Evolutionary conservation across 169 alveolate species (phyloP), one percentile per base, ranked within the genome.

Genomic region (Babesia ovata): DNA sequence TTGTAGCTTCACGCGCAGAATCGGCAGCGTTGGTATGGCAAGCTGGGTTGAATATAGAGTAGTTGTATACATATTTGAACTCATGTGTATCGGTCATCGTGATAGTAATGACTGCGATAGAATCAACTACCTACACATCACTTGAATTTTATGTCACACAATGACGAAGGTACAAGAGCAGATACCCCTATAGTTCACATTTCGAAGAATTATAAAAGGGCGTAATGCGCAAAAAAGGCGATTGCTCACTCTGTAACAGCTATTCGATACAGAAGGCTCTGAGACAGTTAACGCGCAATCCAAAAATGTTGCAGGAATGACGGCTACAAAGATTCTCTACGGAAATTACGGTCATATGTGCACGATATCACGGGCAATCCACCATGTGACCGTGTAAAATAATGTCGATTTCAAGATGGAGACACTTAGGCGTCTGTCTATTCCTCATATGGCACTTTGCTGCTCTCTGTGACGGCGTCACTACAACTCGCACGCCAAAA

Each of bases 61-160:
- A 69, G 44, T 78, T 78, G 28, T 63, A 56, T n/a, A 10, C 52
- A 63, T 78, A 78, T 17, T 46, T 61, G 63, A 78, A 78, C 63
- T 22, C 71, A 52, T 67, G 19, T 6, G 26, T 24, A 11, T 49
- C 63, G 1, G 52, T 42, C 76, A 67, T 67, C 33, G 61, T 54
- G 0, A 8, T 52, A 52, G 4, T 9, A 8, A 14, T 19, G 52
- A 12, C 22, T 21, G 54, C 17, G 28, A 61, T 13, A 16, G 36
- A 29, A 11, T 11, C 45, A 61, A 36, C 70, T 17, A 36, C 54
- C 14, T 61, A 61, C 70, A 61, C 70, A 61, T 61, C 28, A 33
- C 19, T 22, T 28, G 48, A 24, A 57, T 2, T 33, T 33, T 33
- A 33, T 4, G 39, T 33, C 6, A 33, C 39, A 33, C 39, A 33